phyloP scores from a whole-genome alignment of 208 protist genomes.

The Blechomonas ayalai region DNA sequence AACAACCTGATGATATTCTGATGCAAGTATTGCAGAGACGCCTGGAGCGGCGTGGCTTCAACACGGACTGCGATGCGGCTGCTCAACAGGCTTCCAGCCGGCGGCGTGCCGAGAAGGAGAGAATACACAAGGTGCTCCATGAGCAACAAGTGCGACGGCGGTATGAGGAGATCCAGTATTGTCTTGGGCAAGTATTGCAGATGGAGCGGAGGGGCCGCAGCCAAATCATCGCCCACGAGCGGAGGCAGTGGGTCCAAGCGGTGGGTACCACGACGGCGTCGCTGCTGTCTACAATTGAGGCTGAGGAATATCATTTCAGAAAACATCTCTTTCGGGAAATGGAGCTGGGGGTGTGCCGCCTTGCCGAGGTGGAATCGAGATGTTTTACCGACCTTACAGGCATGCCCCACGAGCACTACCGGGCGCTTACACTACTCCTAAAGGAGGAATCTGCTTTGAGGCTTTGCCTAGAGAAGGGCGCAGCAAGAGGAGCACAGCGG shows the following conservation, averaged over 20 bases:
- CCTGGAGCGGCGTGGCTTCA: slow-evolving; percentile 8
- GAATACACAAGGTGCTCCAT: not conserved
- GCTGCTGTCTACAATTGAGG: not conserved
- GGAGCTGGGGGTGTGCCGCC: slow-evolving; percentile 2
- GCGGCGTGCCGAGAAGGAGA: not conserved
- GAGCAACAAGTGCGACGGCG: not conserved
- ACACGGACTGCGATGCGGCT: slow-evolving; percentile 1
- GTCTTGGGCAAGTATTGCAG: not conserved
- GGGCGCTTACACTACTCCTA: too few relatives aligned
- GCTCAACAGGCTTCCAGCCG: not conserved
- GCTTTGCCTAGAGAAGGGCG: too few relatives aligned
- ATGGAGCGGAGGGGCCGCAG: slow-evolving; percentile 4
- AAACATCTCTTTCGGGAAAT: slow-evolving; percentile 16
- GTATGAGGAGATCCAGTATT: not conserved
- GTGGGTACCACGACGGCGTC: not conserved
- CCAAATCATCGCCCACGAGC: not conserved
- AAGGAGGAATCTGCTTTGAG: too few relatives aligned
- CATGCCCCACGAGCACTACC: too few relatives aligned
- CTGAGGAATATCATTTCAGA: slow-evolving; percentile 20
- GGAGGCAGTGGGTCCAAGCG: not conserved
- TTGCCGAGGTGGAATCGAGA: slow-evolving; percentile 6
- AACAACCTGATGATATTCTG: slow-evolving; percentile 2
- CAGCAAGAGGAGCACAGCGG: too few relatives aligned
- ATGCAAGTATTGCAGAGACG: slow-evolving; percentile 4
- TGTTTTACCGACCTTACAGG: slow-evolving; percentile 7